Base-by-base conservation (phyloP, 495 filamentous ascomycete species). In the Staphylotrichum tortipilum region DNA sequence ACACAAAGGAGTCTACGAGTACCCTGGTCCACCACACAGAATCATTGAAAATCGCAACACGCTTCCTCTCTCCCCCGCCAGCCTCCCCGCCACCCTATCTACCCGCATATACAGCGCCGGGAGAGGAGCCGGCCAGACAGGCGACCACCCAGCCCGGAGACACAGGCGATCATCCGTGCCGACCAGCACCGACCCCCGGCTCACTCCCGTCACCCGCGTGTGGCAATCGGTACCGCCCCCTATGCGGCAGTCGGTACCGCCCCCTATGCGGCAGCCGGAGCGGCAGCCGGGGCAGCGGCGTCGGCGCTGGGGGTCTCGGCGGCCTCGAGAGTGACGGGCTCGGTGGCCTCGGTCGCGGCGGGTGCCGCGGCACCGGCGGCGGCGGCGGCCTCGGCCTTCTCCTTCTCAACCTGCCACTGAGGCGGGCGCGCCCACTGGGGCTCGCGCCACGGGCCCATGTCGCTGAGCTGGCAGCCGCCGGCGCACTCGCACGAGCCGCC, bases 401-500 rank as follows among this genome's bases (percentile, higher is more conserved):
- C 49, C 47, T 65, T 62, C 45, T 76, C 80, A n/a, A n/a, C n/a
- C n/a, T n/a, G n/a, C 86, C 84, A 91, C 67, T 85, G 82, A 50
- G 86, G 78, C 18, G 83, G 69, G 48, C 71, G 78, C 17, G 78
- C 70, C 79, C 80, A 92, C 66, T 89, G 67, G 18, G 79, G 52
- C 54, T 97, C 92, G 53, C 85, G 79, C 92, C 92, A 98, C 38
- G 92, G 92, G 39, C 92, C 92, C 52, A 78, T 79, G 58, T 98
- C 92, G 65, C 88, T 94, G 50, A 96, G 63, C 65, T 76, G 71
- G 69, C 92, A 98, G 30, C 92, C 90, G 40, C 88, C 89, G 31
- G 73, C 66, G 64, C 92, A 98, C 43, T 82, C 58, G 68, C 92
- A 98, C 15, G 63, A 72, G 28, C 92, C 92, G 41, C 94, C 94